These are phyloP conservation scores for Houttuynia cordata DNA, from an alignment of 164 flowering plant species.

Conservation along the genomic window DNA sequence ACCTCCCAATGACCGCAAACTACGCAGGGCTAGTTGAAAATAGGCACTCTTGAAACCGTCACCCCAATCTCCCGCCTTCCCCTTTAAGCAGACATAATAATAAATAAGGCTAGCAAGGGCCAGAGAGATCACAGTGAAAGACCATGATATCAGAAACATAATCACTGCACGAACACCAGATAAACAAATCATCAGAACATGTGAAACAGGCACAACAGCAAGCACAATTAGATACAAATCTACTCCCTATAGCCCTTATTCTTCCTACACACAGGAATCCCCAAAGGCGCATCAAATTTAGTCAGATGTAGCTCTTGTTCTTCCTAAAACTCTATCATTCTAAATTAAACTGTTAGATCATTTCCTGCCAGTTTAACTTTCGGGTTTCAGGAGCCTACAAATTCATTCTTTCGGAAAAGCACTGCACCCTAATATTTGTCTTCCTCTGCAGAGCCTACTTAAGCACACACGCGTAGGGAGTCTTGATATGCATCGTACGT, in stretches of 20 bases:
- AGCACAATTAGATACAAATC: neutral
- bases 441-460: neutral
- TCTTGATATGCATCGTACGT: no score
- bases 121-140: conserved; percentile 85
- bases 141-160: conserved; percentile 99
- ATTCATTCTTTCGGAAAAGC: neutral
- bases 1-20: conserved; percentile 99
- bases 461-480: no score
- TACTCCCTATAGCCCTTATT: neutral
- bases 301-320: no score
- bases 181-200: neutral
- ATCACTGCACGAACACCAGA: conserved; percentile 63
- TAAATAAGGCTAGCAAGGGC: conserved; percentile 95
- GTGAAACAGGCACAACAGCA: neutral
- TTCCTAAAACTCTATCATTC: no score
- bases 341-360: neutral
- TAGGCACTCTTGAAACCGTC: conserved; percentile 99
- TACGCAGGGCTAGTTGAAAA: conserved; percentile 94
- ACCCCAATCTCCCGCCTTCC: conserved; percentile 99
- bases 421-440: no score
- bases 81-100: conserved; percentile 89
- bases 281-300: no score
- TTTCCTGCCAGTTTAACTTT: neutral
- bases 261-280: neutral
- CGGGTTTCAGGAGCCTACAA: neutral